These are phyloP conservation scores for Myxozyma neglecta DNA, from an alignment of 805 yeast species.

Conservation along the genomic window DNA sequence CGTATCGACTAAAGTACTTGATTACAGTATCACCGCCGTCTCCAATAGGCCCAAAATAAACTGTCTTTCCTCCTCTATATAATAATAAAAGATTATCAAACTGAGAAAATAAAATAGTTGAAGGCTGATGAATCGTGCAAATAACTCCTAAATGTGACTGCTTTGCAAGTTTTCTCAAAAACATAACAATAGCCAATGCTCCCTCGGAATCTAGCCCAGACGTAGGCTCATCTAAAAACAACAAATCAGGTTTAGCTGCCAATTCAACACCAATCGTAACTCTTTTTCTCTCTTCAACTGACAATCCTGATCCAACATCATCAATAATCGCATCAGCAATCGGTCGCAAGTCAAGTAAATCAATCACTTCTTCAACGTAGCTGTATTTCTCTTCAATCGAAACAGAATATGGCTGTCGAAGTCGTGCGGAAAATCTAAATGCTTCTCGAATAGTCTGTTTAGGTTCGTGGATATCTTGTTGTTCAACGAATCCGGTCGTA, in stretches of 20 bases:
- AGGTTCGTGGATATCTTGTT: constrained; percentile 68
- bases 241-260: constrained; percentile 62
- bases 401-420: constrained; percentile 61
- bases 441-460: constrained; percentile 74
- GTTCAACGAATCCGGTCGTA: constrained; percentile 72
- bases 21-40: constrained; percentile 57
- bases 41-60: constrained; percentile 75
- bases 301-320: constrained; percentile 68
- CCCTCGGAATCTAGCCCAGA: constrained; percentile 70
- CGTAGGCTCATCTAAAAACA: constrained; percentile 68
- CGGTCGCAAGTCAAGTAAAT: constrained; percentile 59
- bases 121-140: constrained; percentile 84
- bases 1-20: constrained; percentile 62
- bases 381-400: constrained; percentile 57
- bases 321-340: constrained; percentile 76
- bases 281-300: constrained; percentile 63
- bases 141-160: constrained; percentile 60
- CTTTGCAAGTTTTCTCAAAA: constrained; percentile 59
- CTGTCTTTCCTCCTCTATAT: constrained; percentile 70
- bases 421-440: constrained; percentile 60
- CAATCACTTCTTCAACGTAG: constrained; percentile 65
- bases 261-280: constrained; percentile 66
- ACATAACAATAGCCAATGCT: constrained; percentile 64
- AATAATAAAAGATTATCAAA: constrained; percentile 74
- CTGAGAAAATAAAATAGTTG: constrained; percentile 72